These are phyloP conservation scores for Aspergillus conjunctus DNA, from an alignment of 495 filamentous ascomycete species.

Conservation along the genomic window DNA sequence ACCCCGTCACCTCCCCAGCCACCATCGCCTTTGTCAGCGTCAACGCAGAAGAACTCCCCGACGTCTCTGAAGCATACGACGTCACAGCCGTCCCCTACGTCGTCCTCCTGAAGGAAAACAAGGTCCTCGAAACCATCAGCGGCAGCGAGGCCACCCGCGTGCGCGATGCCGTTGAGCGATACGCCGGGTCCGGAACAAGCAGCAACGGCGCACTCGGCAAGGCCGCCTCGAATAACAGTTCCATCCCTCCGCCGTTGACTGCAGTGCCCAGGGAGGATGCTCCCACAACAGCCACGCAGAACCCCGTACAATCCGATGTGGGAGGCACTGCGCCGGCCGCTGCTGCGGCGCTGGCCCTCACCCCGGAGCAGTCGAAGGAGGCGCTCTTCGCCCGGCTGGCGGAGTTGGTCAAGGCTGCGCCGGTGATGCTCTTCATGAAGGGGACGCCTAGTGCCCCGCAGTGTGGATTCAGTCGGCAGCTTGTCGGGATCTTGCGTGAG, in stretches of 20 bases:
- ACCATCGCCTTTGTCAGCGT: constrained; percentile 80
- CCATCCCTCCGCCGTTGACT: constrained; percentile 55
- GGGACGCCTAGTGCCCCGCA: constrained; percentile 86
- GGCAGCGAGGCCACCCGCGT: constrained; percentile 86
- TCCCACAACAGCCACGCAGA: constrained; percentile 37
- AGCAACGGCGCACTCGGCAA: constrained; percentile 20
- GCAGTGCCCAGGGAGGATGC: constrained; percentile 48
- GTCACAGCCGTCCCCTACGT: constrained; percentile 93
- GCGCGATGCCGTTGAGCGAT: constrained; percentile 76
- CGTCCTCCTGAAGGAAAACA: constrained; percentile 70
- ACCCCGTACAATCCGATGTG: constrained; percentile 37
- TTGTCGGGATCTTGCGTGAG: constrained; percentile 83
- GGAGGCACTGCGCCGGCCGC: constrained; percentile 20
- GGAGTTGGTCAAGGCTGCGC: constrained; percentile 87
- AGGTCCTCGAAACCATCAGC: constrained; percentile 76
- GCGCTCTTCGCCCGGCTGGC: constrained; percentile 74
- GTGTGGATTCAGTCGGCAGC: constrained; percentile 90
- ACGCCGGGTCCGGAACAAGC: constrained; percentile 53
- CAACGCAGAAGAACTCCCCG: constrained; percentile 86
- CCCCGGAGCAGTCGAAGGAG: constrained; percentile 67
- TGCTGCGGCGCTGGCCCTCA: constrained; percentile 34
- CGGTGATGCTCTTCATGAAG: constrained; percentile 92
- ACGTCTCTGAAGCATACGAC: constrained; percentile 85
- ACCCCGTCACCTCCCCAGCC: constrained; percentile 64
- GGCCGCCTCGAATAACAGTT: constrained; percentile 34